Base-by-base conservation (phyloP, 192 early-diverging fungal species). In the Phlyctochytrium bullatum region DNA sequence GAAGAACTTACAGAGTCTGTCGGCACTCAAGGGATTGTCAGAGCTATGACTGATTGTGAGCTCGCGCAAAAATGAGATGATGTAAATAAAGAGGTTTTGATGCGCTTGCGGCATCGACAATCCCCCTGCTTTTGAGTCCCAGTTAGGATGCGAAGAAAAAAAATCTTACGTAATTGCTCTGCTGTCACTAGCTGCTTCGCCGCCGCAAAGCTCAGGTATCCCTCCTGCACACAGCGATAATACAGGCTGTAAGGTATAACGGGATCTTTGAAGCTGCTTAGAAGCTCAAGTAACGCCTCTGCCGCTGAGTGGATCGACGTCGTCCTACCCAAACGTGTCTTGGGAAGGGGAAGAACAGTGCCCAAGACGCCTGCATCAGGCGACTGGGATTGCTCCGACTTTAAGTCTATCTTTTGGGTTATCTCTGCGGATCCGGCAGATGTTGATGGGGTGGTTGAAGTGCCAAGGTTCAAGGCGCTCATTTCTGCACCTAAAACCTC, bases 51-150 rank as follows among this genome's bases (percentile, higher is more conserved):
- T 76, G 61, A 51, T 64, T 51, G 89, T 83, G 60, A 78, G 78
- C 61, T 93, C 91, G 14, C 82, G 68, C 59, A 96, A 69, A 63
- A 96, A 94, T 25, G 83, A 83, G n/a, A 86, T 80, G 35, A 96
- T 61, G 66, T 94, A 96, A 28, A 90, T 79, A 40, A 96, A 88
- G 1, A 89, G 88, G 61, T 91, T 89, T 27, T 86, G 84, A 77
- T 90, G 86, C 17, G 84, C 80, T 0, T 80, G 74, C 4, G 91
- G 88, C 66, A 93, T 63, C n/a, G n/a, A n/a, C n/a, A n/a, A n/a
- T 23, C 73, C 64, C 72, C 84, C n/a, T n/a, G n/a, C 79, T 10
- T 86, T 73, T 12, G 84, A 77, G 71, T 90, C 47, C 17, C 69
- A 47, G 12, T n/a, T n/a, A n/a, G n/a, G n/a, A n/a, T n/a, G n/a